Evolutionary conservation across 805 yeast species (phyloP), one percentile per base, ranked within the genome.

Genomic region (Nakazawaea molendinolei): DNA sequence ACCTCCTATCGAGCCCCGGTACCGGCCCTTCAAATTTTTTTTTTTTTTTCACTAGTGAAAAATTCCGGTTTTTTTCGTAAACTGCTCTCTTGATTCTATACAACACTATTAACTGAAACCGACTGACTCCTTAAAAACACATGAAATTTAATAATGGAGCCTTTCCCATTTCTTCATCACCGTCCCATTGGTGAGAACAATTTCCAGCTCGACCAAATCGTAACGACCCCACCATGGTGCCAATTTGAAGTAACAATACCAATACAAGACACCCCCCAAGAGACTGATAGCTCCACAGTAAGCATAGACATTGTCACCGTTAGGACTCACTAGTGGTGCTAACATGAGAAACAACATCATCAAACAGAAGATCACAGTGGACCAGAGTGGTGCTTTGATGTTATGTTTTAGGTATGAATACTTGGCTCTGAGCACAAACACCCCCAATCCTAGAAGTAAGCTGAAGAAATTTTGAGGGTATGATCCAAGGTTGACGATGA

Each of bases 101-200:
- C 28, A 24, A 17, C 17, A 5, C 19, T 7, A 7, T 5, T 15
- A n/a, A n/a, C n/a, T n/a, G n/a, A n/a, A n/a, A n/a, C n/a, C n/a
- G n/a, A n/a, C n/a, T n/a, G n/a, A n/a, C n/a, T n/a, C n/a, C n/a
- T n/a, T n/a, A n/a, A n/a, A n/a, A n/a, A n/a, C n/a, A n/a, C n/a
- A n/a, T n/a, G n/a, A n/a, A n/a, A n/a, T n/a, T n/a, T 21, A 33
- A 50, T 23, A 23, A 16, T 28, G 28, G 14, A 33, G 40, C 38
- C 68, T 74, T 8, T 53, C 57, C 87, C 87, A 80, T 43, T 57
- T 53, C 42, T 74, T 76, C 2, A 78, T 61, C 5, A 60, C 60
- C 37, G 79, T 52, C 0, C 87, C 87, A 52, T 79, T 86, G 1
- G 65, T 62, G 33, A 74, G 56, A 15, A 50, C 54, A 4, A 56